Conservation (phyloP, 805 yeast genomes). For the Pichia eremophila region DNA sequence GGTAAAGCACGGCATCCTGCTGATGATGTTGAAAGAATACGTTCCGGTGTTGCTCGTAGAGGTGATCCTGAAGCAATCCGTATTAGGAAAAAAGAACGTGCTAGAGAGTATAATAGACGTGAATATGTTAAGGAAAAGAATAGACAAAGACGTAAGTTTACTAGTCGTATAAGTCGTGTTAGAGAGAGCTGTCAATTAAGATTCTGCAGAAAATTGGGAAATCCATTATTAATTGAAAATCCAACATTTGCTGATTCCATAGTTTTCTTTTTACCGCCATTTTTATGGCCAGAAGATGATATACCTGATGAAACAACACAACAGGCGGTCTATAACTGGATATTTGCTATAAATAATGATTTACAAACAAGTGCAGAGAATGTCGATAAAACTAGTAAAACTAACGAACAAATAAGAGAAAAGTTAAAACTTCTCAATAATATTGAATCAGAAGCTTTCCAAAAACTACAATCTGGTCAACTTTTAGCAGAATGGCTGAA, state of each 20-base stretch:
- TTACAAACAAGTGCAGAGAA: neutral
- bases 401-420: neutral
- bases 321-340: neutral
- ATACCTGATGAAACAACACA: neutral
- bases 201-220: conserved; percentile 29
- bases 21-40: conserved; percentile 34
- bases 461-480: neutral
- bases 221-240: conserved; percentile 32
- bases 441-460: neutral
- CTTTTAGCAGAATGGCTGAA: conserved; percentile 24
- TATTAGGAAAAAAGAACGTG: conserved; percentile 31
- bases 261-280: conserved; percentile 35
- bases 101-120: conserved; percentile 37
- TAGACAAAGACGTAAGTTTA: conserved; percentile 33
- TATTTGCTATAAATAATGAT: neutral
- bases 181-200: conserved; percentile 26
- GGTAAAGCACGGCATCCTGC: conserved; percentile 46
- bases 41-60: conserved; percentile 42
- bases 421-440: neutral
- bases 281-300: conserved; percentile 39
- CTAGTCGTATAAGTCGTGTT: conserved; percentile 35
- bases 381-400: neutral
- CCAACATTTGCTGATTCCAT: conserved; percentile 44
- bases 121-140: conserved; percentile 40
- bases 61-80: conserved; percentile 36